These are phyloP conservation scores for Chalciporus sphaerocephalus DNA, from an alignment of 768 basidiomycete genomes.

Conservation along the genomic window DNA sequence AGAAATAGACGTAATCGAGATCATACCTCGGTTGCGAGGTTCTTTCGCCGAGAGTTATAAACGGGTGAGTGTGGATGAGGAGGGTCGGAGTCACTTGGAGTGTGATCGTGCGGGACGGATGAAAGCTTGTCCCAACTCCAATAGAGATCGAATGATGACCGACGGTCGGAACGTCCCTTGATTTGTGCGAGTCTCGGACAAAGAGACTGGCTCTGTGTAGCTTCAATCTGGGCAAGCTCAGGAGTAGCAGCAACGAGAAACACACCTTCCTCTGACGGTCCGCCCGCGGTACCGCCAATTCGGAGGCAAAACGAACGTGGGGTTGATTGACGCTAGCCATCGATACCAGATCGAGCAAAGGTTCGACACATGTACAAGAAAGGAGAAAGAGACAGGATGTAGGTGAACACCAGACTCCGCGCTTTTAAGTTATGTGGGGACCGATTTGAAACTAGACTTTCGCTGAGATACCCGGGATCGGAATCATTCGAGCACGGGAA, in stretches of 20 bases:
- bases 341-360: conserved; percentile 18
- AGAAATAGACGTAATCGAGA: neutral
- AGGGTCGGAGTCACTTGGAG: neutral
- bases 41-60: too few species aligned
- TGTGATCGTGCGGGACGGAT: conserved; percentile 8
- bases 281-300: conserved; percentile 29
- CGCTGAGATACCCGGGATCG: neutral
- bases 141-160: conserved; percentile 34
- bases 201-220: conserved; percentile 22
- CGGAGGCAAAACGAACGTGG: conserved; percentile 32
- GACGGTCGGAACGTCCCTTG: conserved; percentile 32
- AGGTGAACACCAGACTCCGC: too few species aligned
- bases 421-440: neutral
- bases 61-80: too few species aligned
- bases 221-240: neutral
- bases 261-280: conserved; percentile 33
- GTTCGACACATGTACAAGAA: neutral
- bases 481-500: conserved; percentile 4
- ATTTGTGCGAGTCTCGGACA: conserved; percentile 42
- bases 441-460: conserved; percentile 10
- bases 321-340: conserved; percentile 19
- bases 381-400: neutral
- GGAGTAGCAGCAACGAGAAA: neutral
- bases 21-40: conserved; percentile 6
- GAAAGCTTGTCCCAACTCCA: conserved; percentile 35